Evolutionary conservation across 2,329 filamentous ascomycete species (phyloP).

Genomic region (Anisogramma anomala): DNA sequence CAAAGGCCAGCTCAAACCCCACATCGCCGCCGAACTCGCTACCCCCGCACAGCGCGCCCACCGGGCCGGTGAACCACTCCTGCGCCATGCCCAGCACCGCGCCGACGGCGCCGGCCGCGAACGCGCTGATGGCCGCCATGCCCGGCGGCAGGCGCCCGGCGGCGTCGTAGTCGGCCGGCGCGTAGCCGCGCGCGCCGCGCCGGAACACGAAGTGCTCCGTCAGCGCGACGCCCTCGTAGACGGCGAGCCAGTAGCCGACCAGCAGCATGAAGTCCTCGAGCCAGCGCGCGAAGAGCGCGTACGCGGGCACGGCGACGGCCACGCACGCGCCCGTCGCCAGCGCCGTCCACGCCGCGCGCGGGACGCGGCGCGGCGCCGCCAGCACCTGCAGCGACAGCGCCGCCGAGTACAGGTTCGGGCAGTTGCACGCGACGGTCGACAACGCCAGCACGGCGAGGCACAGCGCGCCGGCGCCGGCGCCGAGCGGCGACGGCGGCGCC

Average conservation of each 20-base stretch:
- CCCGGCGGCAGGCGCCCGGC: constrained; percentile 48
- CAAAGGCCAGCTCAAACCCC: constrained; percentile 54
- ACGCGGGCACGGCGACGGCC: constrained; percentile 59
- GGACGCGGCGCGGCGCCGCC: constrained; percentile 43
- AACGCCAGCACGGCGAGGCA: constrained; percentile 56
- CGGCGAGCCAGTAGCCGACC: constrained; percentile 63
- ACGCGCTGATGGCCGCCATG: constrained; percentile 51
- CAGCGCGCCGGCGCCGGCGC: constrained; percentile 56
- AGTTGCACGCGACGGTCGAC: constrained; percentile 59
- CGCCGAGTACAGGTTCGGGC: constrained; percentile 61
- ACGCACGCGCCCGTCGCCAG: constrained; percentile 52
- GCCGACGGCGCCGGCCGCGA: constrained; percentile 51
- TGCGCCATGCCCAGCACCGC: constrained; percentile 62
- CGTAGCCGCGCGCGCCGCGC: constrained; percentile 45
- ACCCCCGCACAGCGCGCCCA: constrained; percentile 47
- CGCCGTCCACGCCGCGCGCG: constrained; percentile 56
- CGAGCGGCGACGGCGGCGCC: constrained; percentile 46
- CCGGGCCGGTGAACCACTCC: constrained; percentile 55
- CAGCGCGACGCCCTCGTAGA: constrained; percentile 56
- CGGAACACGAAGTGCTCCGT: constrained; percentile 59
- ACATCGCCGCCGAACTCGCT: constrained; percentile 32
- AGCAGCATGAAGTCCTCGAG: constrained; percentile 61
- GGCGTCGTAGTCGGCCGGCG: constrained; percentile 45
- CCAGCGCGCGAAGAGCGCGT: constrained; percentile 50
- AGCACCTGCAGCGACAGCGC: constrained; percentile 57